Base-by-base conservation (phyloP, 805 yeast species). In the Danielozyma ontarioensis region DNA sequence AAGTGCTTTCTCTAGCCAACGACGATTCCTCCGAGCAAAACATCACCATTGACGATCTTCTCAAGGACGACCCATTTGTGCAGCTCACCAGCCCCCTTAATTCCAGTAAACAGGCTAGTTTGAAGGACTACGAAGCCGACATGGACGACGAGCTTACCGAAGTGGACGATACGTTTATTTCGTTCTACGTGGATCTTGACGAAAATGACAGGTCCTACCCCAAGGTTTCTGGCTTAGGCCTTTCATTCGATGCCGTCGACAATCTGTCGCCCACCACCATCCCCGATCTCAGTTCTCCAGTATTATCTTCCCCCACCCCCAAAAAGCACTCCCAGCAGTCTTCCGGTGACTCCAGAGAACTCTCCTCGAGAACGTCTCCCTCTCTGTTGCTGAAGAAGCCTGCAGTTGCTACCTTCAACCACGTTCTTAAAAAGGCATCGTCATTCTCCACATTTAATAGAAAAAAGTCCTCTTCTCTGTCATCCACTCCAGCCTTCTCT, bases 21-120 rank as follows among this genome's bases (percentile, higher is more conserved):
- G n/a, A n/a, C 22, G 25, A 23, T 4, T 12, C 25, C 13, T 23
- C 25, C 13, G 25, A 23, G n/a, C 25, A 23, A 10, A 23, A 38
- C 15, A 25, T 44, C 8, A 41, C 42, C n/a, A 38, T 40, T 16
- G 50, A 45, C 13, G 51, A 47, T 28, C 31, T 45, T 10, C 27
- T 47, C 8, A 35, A 34, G 22, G 35, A 38, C 14, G 47, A 44
- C 28, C 48, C 48, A 3, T 41, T 45, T 26, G 42, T 32, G 13
- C 35, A 29, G 13, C 18, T 31, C 5, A 30, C 35, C 11, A 36
- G 38, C 24, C 30, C 34, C 4, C 27, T 28, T 23, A n/a, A 24
- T 3, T 19, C 15, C n/a, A 30, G 18, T 8, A 22, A 12, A 10
- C 22, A 19, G 8, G 10, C 6, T 10, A 19, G 22, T 19, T 6